Base-by-base conservation (phyloP, 352 stramenopile species). In the Phytopythium aichiense region DNA sequence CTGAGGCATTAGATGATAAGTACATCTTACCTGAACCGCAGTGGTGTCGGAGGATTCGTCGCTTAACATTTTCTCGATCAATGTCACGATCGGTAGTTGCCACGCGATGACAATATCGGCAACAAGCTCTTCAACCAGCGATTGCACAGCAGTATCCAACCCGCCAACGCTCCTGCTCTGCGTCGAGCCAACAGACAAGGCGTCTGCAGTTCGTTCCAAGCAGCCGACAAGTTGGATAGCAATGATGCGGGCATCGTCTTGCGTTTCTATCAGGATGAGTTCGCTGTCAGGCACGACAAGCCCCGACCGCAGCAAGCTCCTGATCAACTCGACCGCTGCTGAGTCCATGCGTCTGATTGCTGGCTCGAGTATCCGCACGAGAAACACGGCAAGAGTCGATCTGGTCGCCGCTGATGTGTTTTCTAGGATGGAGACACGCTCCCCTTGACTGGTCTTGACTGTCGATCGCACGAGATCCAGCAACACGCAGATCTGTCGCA, bases 401-500 rank as follows among this genome's bases (percentile, higher is more conserved):
- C 23, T 52, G 5, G 23, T 15, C 23, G 23, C 6, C 23, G 12
- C 0, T 15, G 46, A 52, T 25, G 25, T 13, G 22, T 22, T 35
- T 15, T 4, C 8, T 13, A 52, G n/a, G 46, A 52, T 25, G 7
- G 23, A 52, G 12, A 11, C 13, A 4, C 13, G 12, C 11, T 22
- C 33, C 46, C 62, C 61, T 71, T 62, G 20, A 4, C 12, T 40
- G 9, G 20, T 48, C 52, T 58, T 30, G 37, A 33, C 20, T 4
- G 66, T 7, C 16, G 67, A 60, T 42, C 56, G 60, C 16, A 63
- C 52, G 23, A 48, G 51, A 61, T 73, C 72, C 59, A 87, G 56
- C 49, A 83, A 37, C 22, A 80, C 18, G 25, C 75, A 81, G 9
- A 81, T 23, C 20, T 72, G 72, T 23, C 73, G 73, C 57, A 79